These are phyloP conservation scores for Ustilago tritici DNA, from an alignment of 1,284 basidiomycete species.

Conservation along the genomic window DNA sequence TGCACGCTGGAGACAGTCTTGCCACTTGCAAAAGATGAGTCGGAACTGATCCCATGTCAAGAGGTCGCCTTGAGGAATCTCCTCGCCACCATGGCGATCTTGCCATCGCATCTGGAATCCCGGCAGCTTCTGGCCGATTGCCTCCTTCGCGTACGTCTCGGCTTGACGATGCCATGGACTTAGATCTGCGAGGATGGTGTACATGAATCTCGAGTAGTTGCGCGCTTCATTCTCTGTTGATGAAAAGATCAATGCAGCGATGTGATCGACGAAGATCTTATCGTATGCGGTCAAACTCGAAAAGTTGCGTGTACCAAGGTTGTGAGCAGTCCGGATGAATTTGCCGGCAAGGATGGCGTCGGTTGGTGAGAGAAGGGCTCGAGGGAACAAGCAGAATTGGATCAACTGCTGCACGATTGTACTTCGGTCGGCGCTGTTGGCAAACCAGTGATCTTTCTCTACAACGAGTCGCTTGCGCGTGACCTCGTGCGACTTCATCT, in stretches of 20 bases:
- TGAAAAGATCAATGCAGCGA: conserved; percentile 84
- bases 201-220: conserved; percentile 85
- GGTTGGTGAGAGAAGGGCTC: conserved; percentile 90
- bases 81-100: conserved; percentile 50
- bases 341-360: conserved; percentile 95
- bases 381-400: conserved; percentile 92
- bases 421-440: conserved; percentile 35
- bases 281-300: conserved; percentile 87
- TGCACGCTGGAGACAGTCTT: conserved; percentile 75
- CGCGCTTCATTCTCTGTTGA: conserved; percentile 95
- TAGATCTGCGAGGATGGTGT: conserved; percentile 81
- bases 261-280: conserved; percentile 74
- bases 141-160: conserved; percentile 71
- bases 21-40: conserved; percentile 82
- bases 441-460: conserved; percentile 91
- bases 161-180: conserved; percentile 82
- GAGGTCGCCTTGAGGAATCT: conserved; percentile 74
- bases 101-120: conserved; percentile 65
- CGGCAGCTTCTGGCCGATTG: conserved; percentile 70
- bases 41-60: conserved; percentile 80
- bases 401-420: conserved; percentile 73
- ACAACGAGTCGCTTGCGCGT: conserved; percentile 81
- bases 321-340: conserved; percentile 88
- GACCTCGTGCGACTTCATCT: conserved; percentile 78
- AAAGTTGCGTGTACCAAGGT: conserved; percentile 86